Evolutionary conservation across 1,284 basidiomycete species (phyloP), one percentile per base, ranked within the genome.

Genomic region (Farysia itapuensis): DNA sequence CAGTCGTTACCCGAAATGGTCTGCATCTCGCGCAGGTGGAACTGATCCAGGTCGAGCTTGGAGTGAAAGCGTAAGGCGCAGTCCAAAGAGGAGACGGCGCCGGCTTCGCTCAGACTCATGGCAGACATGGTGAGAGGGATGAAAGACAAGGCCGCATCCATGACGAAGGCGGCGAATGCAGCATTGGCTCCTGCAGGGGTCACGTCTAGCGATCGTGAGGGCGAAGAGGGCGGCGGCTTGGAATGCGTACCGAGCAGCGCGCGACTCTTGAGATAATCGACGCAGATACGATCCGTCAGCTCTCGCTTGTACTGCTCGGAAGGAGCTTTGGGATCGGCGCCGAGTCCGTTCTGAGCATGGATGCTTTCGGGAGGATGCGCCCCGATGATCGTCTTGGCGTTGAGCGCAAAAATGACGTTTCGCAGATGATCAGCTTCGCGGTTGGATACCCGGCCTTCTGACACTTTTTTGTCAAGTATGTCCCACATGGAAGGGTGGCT

Each of bases 101-200:
- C 36, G 0, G 66, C 69, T 23, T 70, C 61, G 4, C 39, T 14
- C 25, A 73, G 25, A 12, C 38, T 39, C 22, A 47, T 19, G 18
- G 58, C 53, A n/a, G 43, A 50, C 25, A 69, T 60, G 1, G 72
- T 67, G 9, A 76, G 30, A 2, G 72, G 71, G n/a, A 64, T 44
- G 44, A 75, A 75, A 0, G 64, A 53, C 3, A 75, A 38, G 2
- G 59, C 61, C 7, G 53, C 70, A 26, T 75, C 73, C 49, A 73
- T 41, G 22, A 61, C 35, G 25, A 67, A 65, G 1, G 51, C 52
- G 11, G 60, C 14, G 16, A 48, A 29, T 13, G 42, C 28, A 7
- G 54, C 47, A 21, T 70, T 58, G 2, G 57, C 50, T 9, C 43
- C 40, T 3, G 37, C 34, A 12, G 32, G 18, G 5, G 46, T 36